Percentiles rank a stretch among this genome's conserved stretches.
These are phyloP conservation scores for Paspalum vaginatum DNA, from an alignment of 176 grass and related monocot genomes.

Conservation along the genomic window DNA sequence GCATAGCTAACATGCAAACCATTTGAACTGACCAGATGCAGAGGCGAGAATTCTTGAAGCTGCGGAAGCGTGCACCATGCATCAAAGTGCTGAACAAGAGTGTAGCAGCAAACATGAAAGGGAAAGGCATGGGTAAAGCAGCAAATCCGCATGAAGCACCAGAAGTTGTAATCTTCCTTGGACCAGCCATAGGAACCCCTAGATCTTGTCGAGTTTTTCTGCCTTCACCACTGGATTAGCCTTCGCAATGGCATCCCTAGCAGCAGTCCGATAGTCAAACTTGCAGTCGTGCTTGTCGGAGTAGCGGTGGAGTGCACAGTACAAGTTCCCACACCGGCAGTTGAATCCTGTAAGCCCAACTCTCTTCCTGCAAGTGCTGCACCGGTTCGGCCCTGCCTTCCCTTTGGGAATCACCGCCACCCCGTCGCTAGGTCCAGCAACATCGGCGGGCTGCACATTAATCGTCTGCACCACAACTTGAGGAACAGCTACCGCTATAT, in stretches of 20 bases:
- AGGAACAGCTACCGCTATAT: conserved; percentile 38
- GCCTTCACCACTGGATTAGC: conserved; percentile 94
- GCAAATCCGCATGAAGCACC: conserved; percentile 27
- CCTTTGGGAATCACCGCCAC: conserved; percentile 40
- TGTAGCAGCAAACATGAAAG: conserved; percentile 52
- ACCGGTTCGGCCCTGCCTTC: conserved; percentile 76
- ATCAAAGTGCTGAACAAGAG: conserved; percentile 43
- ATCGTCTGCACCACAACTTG: conserved; percentile 43
- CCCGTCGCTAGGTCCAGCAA: conserved; percentile 32
- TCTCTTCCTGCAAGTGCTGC: conserved; percentile 70
- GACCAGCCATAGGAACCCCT: conserved; percentile 24
- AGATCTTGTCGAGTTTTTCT: conserved; percentile 97
- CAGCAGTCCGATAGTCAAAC: conserved; percentile 84
- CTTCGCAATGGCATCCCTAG: conserved; percentile 90
- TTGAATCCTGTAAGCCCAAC: conserved; percentile 87
- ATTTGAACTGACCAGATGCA: conserved; percentile 37
- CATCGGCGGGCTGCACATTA: conserved; percentile 38
- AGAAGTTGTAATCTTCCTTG: background rate
- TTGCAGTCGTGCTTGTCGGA: conserved; percentile 89
- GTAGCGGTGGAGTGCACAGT: conserved; percentile 74
- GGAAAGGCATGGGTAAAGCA: conserved; percentile 52
- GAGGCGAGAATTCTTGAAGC: conserved; percentile 38
- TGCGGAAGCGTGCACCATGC: conserved; percentile 45
- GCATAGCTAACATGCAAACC: conserved; percentile 62
- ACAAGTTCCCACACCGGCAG: conserved; percentile 88